Percentiles rank a stretch among this genome's conserved stretches.
phyloP scores from a whole-genome alignment of 1,284 basidiomycete genomes.

The Apiotrichum veenhuisii region DNA sequence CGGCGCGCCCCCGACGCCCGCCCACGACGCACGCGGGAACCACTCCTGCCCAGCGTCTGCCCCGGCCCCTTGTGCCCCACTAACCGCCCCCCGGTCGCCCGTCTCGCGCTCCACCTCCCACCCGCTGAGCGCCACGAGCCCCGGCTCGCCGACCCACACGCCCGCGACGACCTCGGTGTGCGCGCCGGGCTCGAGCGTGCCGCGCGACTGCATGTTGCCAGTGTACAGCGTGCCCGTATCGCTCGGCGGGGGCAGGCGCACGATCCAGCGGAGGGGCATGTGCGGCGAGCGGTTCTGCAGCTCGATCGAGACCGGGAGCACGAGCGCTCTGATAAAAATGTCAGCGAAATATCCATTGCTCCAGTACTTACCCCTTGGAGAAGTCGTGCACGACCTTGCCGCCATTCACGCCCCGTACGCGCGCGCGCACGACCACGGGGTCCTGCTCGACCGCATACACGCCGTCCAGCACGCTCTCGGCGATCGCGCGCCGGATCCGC shows the following conservation, averaged over 20 bases:
- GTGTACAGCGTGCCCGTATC: slow-evolving; percentile 16
- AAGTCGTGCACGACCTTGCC: slow-evolving; percentile 61
- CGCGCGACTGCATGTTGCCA: slow-evolving; percentile 26
- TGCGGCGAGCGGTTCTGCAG: slow-evolving; percentile 58
- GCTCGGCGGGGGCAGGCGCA: slow-evolving; percentile 25
- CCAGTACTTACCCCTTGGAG: slow-evolving; percentile 57
- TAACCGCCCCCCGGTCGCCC: slow-evolving; percentile 6
- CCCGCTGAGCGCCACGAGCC: slow-evolving; percentile 27
- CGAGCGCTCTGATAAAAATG: slow-evolving; percentile 55
- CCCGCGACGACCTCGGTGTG: slow-evolving; percentile 8
- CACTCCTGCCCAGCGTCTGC: slow-evolving; percentile 2
- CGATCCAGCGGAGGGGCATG: slow-evolving; percentile 29
- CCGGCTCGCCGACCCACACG: slow-evolving; percentile 30
- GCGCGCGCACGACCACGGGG: slow-evolving; percentile 55
- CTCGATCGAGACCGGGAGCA: slow-evolving; percentile 57
- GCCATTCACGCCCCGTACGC: slow-evolving; percentile 18
- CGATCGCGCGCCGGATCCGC: slow-evolving; percentile 62
- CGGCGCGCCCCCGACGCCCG: background rate
- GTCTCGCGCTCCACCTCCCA: slow-evolving; percentile 28
- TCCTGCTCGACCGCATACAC: slow-evolving; percentile 75
- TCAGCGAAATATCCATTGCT: background rate
- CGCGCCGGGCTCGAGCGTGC: slow-evolving; percentile 23
- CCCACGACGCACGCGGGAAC: slow-evolving; percentile 10
- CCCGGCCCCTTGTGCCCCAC: too few species aligned
- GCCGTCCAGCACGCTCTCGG: slow-evolving; percentile 63